Evolutionary conservation across 305 asterid genomes (phyloP).

Genomic region (Fraxinus greggii): DNA sequence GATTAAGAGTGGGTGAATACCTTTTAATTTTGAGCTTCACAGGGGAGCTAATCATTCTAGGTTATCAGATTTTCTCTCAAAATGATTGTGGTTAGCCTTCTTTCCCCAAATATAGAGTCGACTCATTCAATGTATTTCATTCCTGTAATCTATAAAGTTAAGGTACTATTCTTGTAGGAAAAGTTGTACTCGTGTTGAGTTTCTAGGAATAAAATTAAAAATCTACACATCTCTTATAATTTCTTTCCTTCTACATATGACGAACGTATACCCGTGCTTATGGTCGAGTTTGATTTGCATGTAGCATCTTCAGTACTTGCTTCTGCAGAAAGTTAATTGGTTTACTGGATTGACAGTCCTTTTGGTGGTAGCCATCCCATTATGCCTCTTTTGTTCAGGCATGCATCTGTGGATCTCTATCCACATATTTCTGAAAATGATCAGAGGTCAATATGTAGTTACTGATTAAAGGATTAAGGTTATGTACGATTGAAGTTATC

Average conservation of each 20-base stretch:
- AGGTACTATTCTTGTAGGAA: conserved; percentile 5
- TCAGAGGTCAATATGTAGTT: not conserved
- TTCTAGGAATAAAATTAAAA: conserved; percentile 28
- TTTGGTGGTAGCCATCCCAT: not conserved
- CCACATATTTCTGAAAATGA: not conserved
- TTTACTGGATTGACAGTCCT: not conserved
- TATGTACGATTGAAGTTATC: not conserved
- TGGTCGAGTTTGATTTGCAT: not conserved
- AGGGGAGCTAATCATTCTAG: not conserved
- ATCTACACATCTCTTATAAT: not conserved
- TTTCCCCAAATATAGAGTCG: not conserved
- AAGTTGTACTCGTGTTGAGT: not conserved
- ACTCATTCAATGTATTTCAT: conserved; percentile 14
- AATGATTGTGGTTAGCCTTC: not conserved
- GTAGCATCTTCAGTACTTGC: not conserved
- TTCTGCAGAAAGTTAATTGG: not conserved
- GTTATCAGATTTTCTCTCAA: not conserved
- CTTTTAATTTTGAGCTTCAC: not conserved
- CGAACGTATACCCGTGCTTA: not conserved
- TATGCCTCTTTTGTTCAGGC: not conserved
- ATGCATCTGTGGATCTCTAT: not conserved
- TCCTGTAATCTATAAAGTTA: not conserved
- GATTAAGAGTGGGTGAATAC: not conserved
- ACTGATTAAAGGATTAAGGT: not conserved
- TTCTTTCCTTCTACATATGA: not conserved